Base-by-base conservation (phyloP, 164 flowering plant species). In the Tetrastigma voinierianum region DNA sequence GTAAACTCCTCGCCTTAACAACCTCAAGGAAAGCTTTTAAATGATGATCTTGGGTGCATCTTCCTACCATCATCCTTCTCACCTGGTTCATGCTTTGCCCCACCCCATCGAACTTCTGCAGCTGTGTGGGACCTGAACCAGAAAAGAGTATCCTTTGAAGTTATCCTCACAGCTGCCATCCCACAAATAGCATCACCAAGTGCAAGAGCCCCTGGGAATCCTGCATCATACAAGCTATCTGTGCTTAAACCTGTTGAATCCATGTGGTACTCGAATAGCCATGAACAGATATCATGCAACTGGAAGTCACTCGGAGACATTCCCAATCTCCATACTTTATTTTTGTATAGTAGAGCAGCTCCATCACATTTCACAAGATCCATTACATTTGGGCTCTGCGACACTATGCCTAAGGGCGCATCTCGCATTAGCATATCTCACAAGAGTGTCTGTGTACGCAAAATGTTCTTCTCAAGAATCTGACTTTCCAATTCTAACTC, bases 11-110 rank as follows among this genome's bases (percentile, higher is more conserved):
- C 2, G 82, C 82, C 78, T 87, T 87, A 24, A 91, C 98, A 24
- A 93, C 98, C 71, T 93, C 97, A 51, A 93, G 91, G 69, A 93
- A 93, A 18, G 97, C 97, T 82, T n/a, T 88, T 93, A 82, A 93
- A 93, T 10, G 98, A 93, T 11, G 98, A 93, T 72, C 98, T 84
- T 9, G 98, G 98, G 70, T 93, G 92, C 98, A 93, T 93, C 76
- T 73, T 86, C 71, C 88, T 80, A 2, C 84, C 92, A 75, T 93
- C 97, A 81, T 91, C 98, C 77, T 82, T 81, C 65, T 87, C 94
- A 58, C 75, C 90, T 11, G 84, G 85, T 51, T 91, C 89, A 81
- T 93, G 97, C 73, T 89, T 93, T 62, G 98, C 97, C 60, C 98
- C 98, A 67, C 98, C 98, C 98, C 98, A 93, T 60, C 87, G 79